Percentiles rank a stretch among this genome's conserved stretches.
Evolutionary conservation across 257 asterid species (phyloP).

Genomic region (Scutellaria baicalensis): DNA sequence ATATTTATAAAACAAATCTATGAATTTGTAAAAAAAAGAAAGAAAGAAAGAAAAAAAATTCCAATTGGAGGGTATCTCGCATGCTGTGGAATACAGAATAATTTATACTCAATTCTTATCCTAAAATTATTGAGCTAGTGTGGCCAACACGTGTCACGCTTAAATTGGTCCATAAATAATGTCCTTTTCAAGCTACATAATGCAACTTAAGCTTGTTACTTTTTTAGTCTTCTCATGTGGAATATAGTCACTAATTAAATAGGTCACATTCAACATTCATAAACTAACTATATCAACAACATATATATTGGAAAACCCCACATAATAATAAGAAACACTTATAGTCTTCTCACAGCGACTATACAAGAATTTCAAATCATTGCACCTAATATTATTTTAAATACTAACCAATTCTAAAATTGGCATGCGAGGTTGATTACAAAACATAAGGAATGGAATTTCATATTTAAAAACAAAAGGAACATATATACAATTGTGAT

Average conservation of each 20-base stretch:
- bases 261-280: background rate
- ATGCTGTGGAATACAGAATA: constrained; percentile 1
- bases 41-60: too few relatives aligned
- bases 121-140: constrained; percentile 7
- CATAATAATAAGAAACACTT: background rate
- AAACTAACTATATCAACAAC: background rate
- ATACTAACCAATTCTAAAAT: background rate
- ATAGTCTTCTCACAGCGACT: background rate
- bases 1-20: too few relatives aligned
- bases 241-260: background rate
- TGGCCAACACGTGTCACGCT: constrained; percentile 16
- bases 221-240: background rate
- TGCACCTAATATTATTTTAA: background rate
- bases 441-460: background rate
- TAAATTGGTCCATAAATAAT: background rate
- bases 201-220: background rate
- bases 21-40: too few relatives aligned
- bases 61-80: background rate
- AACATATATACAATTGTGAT: too few relatives aligned
- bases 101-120: background rate
- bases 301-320: background rate
- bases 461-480: background rate
- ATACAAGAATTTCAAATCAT: background rate
- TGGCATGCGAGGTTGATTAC: constrained; percentile 12
- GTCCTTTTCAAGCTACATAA: constrained; percentile 14